Percentiles rank a stretch among this genome's conserved stretches.
These are phyloP conservation scores for Backusella australiensis DNA, from an alignment of 192 early-diverging fungal species.

Conservation along the genomic window DNA sequence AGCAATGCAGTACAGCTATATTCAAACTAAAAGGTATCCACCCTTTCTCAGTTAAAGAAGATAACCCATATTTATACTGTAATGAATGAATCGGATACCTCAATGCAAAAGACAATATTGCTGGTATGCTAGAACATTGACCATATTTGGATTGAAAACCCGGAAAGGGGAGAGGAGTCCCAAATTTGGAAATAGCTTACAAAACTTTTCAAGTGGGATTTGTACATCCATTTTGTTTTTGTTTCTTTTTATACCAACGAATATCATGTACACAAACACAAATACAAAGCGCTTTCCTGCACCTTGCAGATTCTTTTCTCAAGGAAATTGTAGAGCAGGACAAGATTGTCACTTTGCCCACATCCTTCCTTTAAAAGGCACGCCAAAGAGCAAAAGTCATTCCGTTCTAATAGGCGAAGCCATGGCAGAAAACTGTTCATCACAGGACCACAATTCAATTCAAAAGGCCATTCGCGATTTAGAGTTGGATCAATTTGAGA, in stretches of 20 bases:
- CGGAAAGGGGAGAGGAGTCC: background rate
- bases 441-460: conserved; percentile 11
- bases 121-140: too few species aligned
- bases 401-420: conserved; percentile 1
- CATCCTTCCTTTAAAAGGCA: conserved; percentile 17
- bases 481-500: conserved; percentile 20
- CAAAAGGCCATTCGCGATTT: conserved; percentile 22
- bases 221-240: background rate
- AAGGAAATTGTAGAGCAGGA: conserved; percentile 32
- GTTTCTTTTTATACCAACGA: background rate
- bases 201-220: background rate
- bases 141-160: too few species aligned
- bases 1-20: too few species aligned
- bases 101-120: too few species aligned
- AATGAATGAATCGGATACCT: too few species aligned
- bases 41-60: too few species aligned
- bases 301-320: conserved; percentile 22
- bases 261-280: background rate
- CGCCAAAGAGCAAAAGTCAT: conserved; percentile 1
- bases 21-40: too few species aligned
- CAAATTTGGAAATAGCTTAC: background rate
- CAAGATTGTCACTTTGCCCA: conserved; percentile 27
- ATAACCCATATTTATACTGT: too few species aligned
- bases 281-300: conserved; percentile 19
- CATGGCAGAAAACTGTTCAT: background rate